Percentiles rank a stretch among this genome's conserved stretches.
phyloP scores from a whole-genome alignment of 805 yeast genomes.

The Pichia occidentalis region DNA sequence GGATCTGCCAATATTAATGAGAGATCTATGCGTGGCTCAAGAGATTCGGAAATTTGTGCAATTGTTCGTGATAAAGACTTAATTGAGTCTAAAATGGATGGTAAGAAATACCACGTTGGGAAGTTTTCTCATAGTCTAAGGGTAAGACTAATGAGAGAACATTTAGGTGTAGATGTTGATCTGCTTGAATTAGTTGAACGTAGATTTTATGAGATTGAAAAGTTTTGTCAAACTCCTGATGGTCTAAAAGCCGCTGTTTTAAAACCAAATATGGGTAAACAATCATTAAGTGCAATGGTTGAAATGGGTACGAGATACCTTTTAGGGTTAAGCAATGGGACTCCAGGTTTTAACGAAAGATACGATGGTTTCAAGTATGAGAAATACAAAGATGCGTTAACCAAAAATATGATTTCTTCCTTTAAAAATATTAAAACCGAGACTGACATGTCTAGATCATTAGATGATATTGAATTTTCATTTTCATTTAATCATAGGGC shows the following conservation, averaged over 20 bases:
- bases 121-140: constrained; percentile 85
- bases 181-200: constrained; percentile 74
- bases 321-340: constrained; percentile 34
- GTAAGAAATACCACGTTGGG: constrained; percentile 72
- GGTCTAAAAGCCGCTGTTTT: constrained; percentile 43
- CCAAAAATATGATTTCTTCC: constrained; percentile 17
- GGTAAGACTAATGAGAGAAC: constrained; percentile 93
- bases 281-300: constrained; percentile 55
- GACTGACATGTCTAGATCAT: constrained; percentile 20
- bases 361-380: constrained; percentile 9
- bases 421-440: constrained; percentile 20
- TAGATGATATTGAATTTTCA: constrained; percentile 25
- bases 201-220: constrained; percentile 47
- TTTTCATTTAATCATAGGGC: constrained; percentile 81
- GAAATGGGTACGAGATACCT: constrained; percentile 71
- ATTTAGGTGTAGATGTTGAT: constrained; percentile 90
- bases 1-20: constrained; percentile 98
- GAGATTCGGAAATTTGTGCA: constrained; percentile 94
- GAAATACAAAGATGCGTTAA: constrained; percentile 17
- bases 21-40: constrained; percentile 86
- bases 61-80: constrained; percentile 77
- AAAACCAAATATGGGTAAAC: constrained; percentile 21
- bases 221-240: constrained; percentile 34
- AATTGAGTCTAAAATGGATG: constrained; percentile 69
- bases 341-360: constrained; percentile 23